Percentiles rank a stretch among this genome's conserved stretches.
Conservation (phyloP, 2,329 filamentous ascomycete species). For the Claviceps fusiformis region DNA sequence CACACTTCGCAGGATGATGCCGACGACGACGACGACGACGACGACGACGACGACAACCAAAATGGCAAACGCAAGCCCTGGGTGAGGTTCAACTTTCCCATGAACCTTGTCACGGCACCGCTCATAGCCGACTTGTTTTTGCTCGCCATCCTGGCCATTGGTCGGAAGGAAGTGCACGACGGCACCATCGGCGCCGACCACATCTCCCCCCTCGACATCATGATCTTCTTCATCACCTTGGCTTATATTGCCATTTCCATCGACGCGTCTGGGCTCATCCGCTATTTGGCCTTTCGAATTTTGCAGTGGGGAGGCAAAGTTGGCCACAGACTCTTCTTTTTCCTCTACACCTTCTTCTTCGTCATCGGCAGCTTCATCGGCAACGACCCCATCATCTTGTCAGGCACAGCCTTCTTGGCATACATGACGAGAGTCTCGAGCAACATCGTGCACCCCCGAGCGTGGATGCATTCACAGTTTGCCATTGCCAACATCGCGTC, state of each 20-base stretch:
- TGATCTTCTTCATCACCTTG: slow-evolving; percentile 60
- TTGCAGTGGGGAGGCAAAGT: slow-evolving; percentile 51
- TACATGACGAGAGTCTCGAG: slow-evolving; percentile 66
- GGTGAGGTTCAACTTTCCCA: slow-evolving; percentile 41
- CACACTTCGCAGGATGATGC: slow-evolving; percentile 10
- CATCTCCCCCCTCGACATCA: slow-evolving; percentile 59
- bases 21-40: slow-evolving; percentile 6
- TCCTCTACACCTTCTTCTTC: slow-evolving; percentile 63
- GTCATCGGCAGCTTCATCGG: slow-evolving; percentile 53
- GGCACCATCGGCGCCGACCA: slow-evolving; percentile 52
- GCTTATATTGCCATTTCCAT: slow-evolving; percentile 70
- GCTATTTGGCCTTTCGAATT: slow-evolving; percentile 57
- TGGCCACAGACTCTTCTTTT: slow-evolving; percentile 58
- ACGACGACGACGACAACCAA: slow-evolving; percentile 10
- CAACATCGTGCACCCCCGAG: slow-evolving; percentile 56
- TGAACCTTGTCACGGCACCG: slow-evolving; percentile 60
- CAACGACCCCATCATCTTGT: slow-evolving; percentile 63
- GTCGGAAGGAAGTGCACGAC: slow-evolving; percentile 50
- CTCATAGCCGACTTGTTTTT: slow-evolving; percentile 59
- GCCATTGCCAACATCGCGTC: slow-evolving; percentile 61
- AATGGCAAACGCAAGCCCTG: slow-evolving; percentile 24
- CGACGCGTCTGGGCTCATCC: slow-evolving; percentile 59
- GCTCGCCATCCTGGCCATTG: slow-evolving; percentile 56
- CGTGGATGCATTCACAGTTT: slow-evolving; percentile 63
- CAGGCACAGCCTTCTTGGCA: slow-evolving; percentile 59